These are phyloP conservation scores for Cryptococcus sp. DNA, from an alignment of 1,284 basidiomycete species.

Conservation along the genomic window DNA sequence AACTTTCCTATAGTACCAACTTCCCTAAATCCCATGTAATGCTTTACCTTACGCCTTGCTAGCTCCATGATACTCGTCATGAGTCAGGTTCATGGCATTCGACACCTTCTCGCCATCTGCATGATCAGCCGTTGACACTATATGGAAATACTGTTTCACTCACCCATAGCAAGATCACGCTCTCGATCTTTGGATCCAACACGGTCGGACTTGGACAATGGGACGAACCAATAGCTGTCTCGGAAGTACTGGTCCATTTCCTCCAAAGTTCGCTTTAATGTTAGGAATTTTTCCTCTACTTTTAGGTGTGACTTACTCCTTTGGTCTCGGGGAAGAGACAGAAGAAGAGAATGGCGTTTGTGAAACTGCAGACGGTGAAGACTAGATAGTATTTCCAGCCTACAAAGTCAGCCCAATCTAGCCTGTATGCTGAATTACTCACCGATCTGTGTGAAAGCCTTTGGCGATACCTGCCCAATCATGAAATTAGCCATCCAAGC, in stretches of 20 bases:
- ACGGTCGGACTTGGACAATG: constrained; percentile 48
- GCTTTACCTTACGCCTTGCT: too few relatives aligned
- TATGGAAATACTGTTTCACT: background rate
- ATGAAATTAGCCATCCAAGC: constrained; percentile 54
- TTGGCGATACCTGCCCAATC: constrained; percentile 49
- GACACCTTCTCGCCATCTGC: too few relatives aligned
- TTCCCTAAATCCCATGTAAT: too few relatives aligned
- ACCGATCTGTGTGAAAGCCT: constrained; percentile 41
- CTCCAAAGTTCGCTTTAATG: constrained; percentile 42
- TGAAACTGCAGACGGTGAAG: constrained; percentile 60
- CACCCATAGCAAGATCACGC: constrained; percentile 47
- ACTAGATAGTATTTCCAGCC: constrained; percentile 54
- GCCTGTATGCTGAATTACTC: background rate
- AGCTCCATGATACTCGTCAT: too few relatives aligned
- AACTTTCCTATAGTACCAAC: too few relatives aligned
- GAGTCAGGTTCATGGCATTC: too few relatives aligned
- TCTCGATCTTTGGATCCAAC: constrained; percentile 51
- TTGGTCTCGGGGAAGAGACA: constrained; percentile 47
- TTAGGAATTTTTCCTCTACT: too few relatives aligned
- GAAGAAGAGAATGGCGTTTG: constrained; percentile 61
- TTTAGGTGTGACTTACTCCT: constrained; percentile 11
- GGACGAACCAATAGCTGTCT: constrained; percentile 54
- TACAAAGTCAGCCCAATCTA: constrained; percentile 1
- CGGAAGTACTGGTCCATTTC: constrained; percentile 60
- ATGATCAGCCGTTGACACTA: too few relatives aligned